Evolutionary conservation across 345 rosid species (phyloP), one percentile per base, ranked within the genome.

Genomic region (Linum lewisii): DNA sequence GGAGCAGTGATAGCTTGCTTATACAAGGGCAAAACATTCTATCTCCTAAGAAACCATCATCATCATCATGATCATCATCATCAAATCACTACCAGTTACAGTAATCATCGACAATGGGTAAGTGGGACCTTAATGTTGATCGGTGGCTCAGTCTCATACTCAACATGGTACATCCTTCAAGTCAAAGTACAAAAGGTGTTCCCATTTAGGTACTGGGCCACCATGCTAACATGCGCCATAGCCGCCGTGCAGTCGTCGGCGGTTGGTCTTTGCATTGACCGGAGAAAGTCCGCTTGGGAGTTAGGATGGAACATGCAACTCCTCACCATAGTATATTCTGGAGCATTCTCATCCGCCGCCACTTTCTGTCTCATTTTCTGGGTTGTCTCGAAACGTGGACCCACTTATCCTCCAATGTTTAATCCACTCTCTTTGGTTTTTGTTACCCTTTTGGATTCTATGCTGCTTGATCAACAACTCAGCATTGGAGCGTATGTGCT

Each of bases 381-480:
- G 74, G 73, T 62, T 16, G 59, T 79, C n/a, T 25, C 72, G 14
- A 73, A 54, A 24, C 71, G 73, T 56, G 87, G 84, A 21, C 87
- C 82, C 5, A 71, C 77, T 54, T 82, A 73, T 57, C 80, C 84
- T 6, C 26, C 87, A 0, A 82, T 82, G 84, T 82, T 82, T 68
- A 79, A 77, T 22, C 87, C 84, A 0, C 53, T 82, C 45, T 37
- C 75, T 2, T 66, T 79, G 2, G 63, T 79, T 20, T 79, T 82
- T 45, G 71, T 77, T n/a, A 57, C 76, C 18, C 10, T 82, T 11
- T 66, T 67, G 11, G 82, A 73, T 37, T 73, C 78, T 58, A 60
- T 77, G 7, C 0, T 81, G 18, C 68, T 82, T 2, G 77, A 79
- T 15, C 50, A 63, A n/a, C 34, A 57, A 0, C 69, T 82, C 62